Evolutionary conservation across 2,329 filamentous ascomycete genomes (phyloP).

Genomic region (Lachnellula occidentalis): DNA sequence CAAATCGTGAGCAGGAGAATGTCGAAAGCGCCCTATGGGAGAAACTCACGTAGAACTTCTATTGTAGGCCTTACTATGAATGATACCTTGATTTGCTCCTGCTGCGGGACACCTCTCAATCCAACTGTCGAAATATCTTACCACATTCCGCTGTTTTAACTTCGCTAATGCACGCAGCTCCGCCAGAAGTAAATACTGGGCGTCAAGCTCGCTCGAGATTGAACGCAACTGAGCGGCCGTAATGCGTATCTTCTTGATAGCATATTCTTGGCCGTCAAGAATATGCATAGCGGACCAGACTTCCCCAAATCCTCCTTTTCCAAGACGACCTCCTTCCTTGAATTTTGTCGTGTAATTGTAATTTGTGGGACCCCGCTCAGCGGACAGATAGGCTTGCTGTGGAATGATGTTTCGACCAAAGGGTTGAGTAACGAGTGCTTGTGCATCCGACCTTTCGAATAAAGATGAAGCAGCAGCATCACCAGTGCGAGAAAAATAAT

Average conservation of each 20-base stretch:
- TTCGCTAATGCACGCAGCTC: constrained; percentile 47
- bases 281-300: constrained; percentile 58
- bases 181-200: constrained; percentile 40
- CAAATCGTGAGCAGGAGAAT: neutral
- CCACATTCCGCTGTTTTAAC: constrained; percentile 60
- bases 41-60: neutral
- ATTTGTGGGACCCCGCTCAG: neutral
- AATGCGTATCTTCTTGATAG: constrained; percentile 60
- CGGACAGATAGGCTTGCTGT: neutral
- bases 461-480: constrained; percentile 1
- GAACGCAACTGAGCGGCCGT: constrained; percentile 29
- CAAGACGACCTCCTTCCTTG: constrained; percentile 49
- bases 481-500: neutral
- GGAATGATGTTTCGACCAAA: neutral
- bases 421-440: constrained; percentile 1
- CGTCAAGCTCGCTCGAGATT: constrained; percentile 37
- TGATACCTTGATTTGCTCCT: neutral
- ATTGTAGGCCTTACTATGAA: neutral
- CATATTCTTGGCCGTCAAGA: constrained; percentile 57
- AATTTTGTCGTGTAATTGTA: constrained; percentile 36
- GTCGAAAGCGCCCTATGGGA: neutral
- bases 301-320: constrained; percentile 59
- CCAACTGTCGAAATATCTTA: constrained; percentile 62
- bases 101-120: constrained; percentile 41
- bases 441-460: constrained; percentile 8